A percentile compares a stretch with the other conserved stretches of the same genome.
These are phyloP conservation scores for Hypoxylon sp. DNA, from an alignment of 2,329 filamentous ascomycete species.

Conservation along the genomic window DNA sequence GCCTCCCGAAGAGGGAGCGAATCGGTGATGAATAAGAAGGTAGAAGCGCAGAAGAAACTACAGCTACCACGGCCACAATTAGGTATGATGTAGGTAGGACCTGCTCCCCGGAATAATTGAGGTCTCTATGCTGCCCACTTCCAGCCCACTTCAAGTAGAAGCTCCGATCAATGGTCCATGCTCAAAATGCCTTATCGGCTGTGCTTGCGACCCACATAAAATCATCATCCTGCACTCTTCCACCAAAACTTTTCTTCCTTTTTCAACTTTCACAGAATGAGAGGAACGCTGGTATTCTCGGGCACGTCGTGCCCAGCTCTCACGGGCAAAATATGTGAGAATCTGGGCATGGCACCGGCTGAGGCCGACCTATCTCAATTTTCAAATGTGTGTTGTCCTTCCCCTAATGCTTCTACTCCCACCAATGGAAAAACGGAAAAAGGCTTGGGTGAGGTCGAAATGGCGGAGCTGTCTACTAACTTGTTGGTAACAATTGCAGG, in stretches of 20 bases:
- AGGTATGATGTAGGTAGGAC: conserved; percentile 7
- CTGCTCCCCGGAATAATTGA: conserved; percentile 20
- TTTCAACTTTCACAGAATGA: conserved; percentile 62
- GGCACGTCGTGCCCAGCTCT: conserved; percentile 77
- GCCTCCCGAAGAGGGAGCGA: conserved; percentile 26
- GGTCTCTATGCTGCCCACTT: conserved; percentile 2
- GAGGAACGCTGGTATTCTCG: conserved; percentile 77
- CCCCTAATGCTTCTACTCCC: conserved; percentile 27
- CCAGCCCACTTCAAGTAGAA: background rate
- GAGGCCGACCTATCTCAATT: conserved; percentile 77
- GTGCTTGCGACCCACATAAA: conserved; percentile 43
- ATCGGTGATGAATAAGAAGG: conserved; percentile 16
- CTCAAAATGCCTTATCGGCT: conserved; percentile 25
- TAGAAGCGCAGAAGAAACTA: conserved; percentile 2
- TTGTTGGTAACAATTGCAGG: conserved; percentile 60
- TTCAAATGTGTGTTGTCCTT: conserved; percentile 71
- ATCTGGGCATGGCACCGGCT: conserved; percentile 75
- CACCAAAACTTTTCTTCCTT: conserved; percentile 52
- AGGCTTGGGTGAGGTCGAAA: conserved; percentile 35
- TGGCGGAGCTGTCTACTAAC: conserved; percentile 45
- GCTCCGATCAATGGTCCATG: conserved; percentile 28
- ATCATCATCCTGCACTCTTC: conserved; percentile 39
- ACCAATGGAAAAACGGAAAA: conserved; percentile 29
- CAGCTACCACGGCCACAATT: background rate
- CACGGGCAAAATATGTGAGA: conserved; percentile 76